Percentiles rank a stretch among this genome's conserved stretches.
These are phyloP conservation scores for Kewa caespitosa DNA, from an alignment of 179 eudicot species.

Conservation along the genomic window DNA sequence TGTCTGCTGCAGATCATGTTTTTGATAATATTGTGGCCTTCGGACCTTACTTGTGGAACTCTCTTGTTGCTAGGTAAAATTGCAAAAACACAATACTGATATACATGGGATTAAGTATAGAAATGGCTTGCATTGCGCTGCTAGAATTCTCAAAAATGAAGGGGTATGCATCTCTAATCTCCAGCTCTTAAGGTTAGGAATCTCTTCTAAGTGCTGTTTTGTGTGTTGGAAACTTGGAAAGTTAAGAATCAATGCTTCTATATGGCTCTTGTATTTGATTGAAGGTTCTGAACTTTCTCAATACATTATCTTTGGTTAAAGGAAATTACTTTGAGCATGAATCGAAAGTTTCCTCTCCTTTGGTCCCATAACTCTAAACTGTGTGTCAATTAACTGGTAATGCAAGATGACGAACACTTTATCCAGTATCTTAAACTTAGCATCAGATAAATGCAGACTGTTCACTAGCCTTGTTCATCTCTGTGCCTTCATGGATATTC, in stretches of 20 bases:
- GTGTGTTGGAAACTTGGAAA: background rate
- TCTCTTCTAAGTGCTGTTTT: conserved; percentile 24
- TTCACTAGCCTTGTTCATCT: too few relatives aligned
- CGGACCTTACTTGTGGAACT: conserved; percentile 16
- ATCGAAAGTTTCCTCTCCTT: background rate
- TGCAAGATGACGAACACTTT: too few relatives aligned
- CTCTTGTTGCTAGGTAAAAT: conserved; percentile 64
- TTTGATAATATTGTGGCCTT: background rate
- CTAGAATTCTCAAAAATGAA: conserved; percentile 77
- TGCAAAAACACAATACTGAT: conserved; percentile 86
- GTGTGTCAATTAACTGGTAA: background rate
- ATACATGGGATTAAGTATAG: conserved; percentile 63
- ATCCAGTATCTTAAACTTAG: too few relatives aligned
- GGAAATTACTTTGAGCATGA: background rate
- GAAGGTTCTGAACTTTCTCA: background rate
- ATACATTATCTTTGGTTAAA: background rate
- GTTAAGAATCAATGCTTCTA: background rate
- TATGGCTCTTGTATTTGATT: background rate
- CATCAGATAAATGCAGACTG: too few relatives aligned
- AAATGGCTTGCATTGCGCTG: conserved; percentile 81
- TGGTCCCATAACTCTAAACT: background rate
- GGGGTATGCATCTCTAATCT: conserved; percentile 78
- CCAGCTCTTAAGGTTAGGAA: conserved; percentile 33
- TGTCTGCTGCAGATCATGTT: background rate
- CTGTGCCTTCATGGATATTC: too few relatives aligned